Evolutionary conservation across 306 rosid species (phyloP), one percentile per base, ranked within the genome.

Genomic region (Cicer judaicum): DNA sequence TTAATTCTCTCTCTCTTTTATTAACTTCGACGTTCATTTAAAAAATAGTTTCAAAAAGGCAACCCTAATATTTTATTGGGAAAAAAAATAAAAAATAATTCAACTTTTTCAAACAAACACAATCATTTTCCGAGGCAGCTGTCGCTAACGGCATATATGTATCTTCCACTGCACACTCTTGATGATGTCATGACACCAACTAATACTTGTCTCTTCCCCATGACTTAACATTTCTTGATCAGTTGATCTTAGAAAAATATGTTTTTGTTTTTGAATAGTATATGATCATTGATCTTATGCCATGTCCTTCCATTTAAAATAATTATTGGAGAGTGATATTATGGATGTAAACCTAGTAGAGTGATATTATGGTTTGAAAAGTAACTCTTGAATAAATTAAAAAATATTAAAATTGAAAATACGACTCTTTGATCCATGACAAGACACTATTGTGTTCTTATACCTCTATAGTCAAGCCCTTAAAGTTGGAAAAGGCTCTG

Each of bases 161-260:
- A 3, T 24, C 34, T 24, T 24, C 34, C 34, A 24, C 34, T 24
- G 34, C 34, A 24, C 34, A 24, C 34, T 24, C 34, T 24, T 24
- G 34, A 24, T 24, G 34, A 24, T 4, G 34, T 24, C 34, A 24
- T 24, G 65, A 15, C 8, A 36, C 54, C 46, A 67, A 14, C 68
- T 46, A 79, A 55, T 54, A 57, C 47, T 34, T 29, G 14, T 14
- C 21, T 38, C 56, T 24, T 21, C 62, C 68, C 6, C 19, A 9
- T 46, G 41, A 63, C 70, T 54, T 10, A 14, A 53, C 74, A 70
- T 68, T 68, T 60, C 41, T 49, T 34, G 65, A 21, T 42, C 46
- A 57, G 40, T 49, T 34, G 59, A 21, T 42, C 54, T 57, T 48
- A 19, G 16, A 3, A 46, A 1, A 44, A 7, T 49, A 29, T 74